Percentiles rank a stretch among this genome's conserved stretches.
phyloP scores from a whole-genome alignment of 2,329 filamentous ascomycete genomes.

The Aspergillus versicolor region DNA sequence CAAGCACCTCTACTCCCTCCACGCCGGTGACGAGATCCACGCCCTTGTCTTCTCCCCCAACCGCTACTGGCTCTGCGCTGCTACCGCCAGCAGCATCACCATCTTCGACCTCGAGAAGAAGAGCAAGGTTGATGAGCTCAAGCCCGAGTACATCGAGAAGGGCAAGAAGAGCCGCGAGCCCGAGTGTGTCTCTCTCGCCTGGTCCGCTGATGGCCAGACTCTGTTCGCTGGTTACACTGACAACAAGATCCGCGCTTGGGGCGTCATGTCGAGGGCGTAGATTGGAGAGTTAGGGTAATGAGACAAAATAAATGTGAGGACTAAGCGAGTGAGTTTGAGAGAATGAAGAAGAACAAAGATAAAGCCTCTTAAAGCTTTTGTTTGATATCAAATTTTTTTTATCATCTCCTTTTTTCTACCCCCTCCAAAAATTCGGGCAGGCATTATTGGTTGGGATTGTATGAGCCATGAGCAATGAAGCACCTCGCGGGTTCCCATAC shows the following conservation, averaged over 20 bases:
- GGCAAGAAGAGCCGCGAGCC: constrained; percentile 99
- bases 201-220: constrained; percentile 98
- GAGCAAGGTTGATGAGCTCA: constrained; percentile 99
- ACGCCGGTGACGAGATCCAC: constrained; percentile 99
- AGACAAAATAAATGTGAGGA: constrained; percentile 20
- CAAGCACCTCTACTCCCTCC: constrained; percentile 99
- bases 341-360: constrained; percentile 12
- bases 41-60: constrained; percentile 99
- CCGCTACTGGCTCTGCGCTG: constrained; percentile 99
- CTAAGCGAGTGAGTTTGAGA: constrained; percentile 6
- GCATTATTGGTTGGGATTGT: constrained; percentile 41
- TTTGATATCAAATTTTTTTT: constrained; percentile 23
- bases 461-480: constrained; percentile 48
- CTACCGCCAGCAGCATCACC: constrained; percentile 96
- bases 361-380: constrained; percentile 4
- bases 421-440: constrained; percentile 34
- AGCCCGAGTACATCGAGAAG: constrained; percentile 93
- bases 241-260: constrained; percentile 98
- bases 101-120: constrained; percentile 99
- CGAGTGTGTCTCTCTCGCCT: constrained; percentile 96
- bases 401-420: constrained; percentile 22
- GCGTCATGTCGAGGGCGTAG: constrained; percentile 93
- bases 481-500: constrained; percentile 18
- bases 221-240: constrained; percentile 99
- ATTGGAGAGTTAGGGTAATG: constrained; percentile 18